These are phyloP conservation scores for Exophiala spinifera DNA, from an alignment of 2,329 filamentous ascomycete species.

Conservation along the genomic window DNA sequence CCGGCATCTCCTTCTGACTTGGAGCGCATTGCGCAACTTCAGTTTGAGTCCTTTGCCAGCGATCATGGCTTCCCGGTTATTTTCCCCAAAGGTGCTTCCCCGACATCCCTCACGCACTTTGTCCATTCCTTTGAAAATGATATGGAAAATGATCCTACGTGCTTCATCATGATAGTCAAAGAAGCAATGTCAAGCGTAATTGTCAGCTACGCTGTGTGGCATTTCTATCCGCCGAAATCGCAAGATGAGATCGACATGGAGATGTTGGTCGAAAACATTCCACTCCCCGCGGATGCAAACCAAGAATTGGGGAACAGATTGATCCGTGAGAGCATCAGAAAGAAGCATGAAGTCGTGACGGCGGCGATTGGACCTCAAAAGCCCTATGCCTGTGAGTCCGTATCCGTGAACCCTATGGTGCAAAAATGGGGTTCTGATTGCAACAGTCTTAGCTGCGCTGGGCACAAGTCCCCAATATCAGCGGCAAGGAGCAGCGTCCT, in stretches of 20 bases:
- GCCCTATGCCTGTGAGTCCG: constrained; percentile 21
- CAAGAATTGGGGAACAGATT: constrained; percentile 18
- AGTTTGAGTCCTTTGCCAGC: constrained; percentile 20
- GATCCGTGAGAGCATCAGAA: constrained; percentile 21
- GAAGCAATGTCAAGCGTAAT: constrained; percentile 23
- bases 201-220: constrained; percentile 24
- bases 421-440: neutral
- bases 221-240: constrained; percentile 19
- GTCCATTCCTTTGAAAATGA: constrained; percentile 16
- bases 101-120: constrained; percentile 18
- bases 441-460: constrained; percentile 16
- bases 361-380: constrained; percentile 7
- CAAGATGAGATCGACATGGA: constrained; percentile 21
- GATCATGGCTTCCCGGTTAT: constrained; percentile 18
- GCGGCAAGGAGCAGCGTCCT: constrained; percentile 20
- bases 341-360: constrained; percentile 23
- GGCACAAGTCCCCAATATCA: constrained; percentile 23
- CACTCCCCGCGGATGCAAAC: constrained; percentile 22
- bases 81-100: constrained; percentile 24
- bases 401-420: neutral
- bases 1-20: constrained; percentile 23
- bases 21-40: constrained; percentile 16
- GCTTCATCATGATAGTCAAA: constrained; percentile 24
- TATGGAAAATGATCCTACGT: constrained; percentile 23
- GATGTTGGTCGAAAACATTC: constrained; percentile 16